Evolutionary conservation across 2,329 filamentous ascomycete genomes (phyloP).

Genomic region (Xylariales sp.): DNA sequence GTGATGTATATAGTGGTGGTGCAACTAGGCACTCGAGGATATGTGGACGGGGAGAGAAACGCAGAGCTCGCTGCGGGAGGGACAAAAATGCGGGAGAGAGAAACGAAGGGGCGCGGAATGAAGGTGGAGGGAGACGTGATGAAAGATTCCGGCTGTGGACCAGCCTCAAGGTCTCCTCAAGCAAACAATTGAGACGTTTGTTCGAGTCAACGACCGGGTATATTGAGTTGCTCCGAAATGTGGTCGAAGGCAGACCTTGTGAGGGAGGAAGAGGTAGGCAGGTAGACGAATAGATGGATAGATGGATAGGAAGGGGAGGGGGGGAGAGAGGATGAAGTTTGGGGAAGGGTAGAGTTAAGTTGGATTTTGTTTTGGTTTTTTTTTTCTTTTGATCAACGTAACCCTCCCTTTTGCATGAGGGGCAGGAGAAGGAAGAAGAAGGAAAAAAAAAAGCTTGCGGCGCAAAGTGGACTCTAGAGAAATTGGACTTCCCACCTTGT

Average conservation of each 20-base stretch:
- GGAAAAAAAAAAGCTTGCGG: constrained; percentile 45
- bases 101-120: constrained; percentile 62
- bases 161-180: constrained; percentile 50
- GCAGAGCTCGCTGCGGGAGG: constrained; percentile 76
- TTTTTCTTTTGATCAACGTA: constrained; percentile 17
- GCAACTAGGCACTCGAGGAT: constrained; percentile 60
- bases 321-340: too few species aligned
- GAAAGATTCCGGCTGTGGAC: constrained; percentile 54
- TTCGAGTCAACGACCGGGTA: constrained; percentile 43
- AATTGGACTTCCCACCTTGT: constrained; percentile 35
- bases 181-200: constrained; percentile 25
- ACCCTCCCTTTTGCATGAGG: constrained; percentile 34
- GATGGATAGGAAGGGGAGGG: background rate
- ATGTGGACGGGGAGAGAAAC: constrained; percentile 56
- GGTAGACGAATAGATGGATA: too few species aligned
- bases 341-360: background rate
- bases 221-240: constrained; percentile 26
- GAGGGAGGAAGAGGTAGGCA: background rate
- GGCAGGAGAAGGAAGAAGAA: constrained; percentile 36
- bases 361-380: constrained; percentile 7
- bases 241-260: constrained; percentile 41
- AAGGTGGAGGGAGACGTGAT: constrained; percentile 58
- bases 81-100: constrained; percentile 60
- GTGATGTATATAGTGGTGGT: constrained; percentile 56
- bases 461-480: constrained; percentile 43